Evolutionary conservation across 495 filamentous ascomycete genomes (phyloP), one percentile per base, ranked within the genome.

Genomic region (Sordaria brevicollis): DNA sequence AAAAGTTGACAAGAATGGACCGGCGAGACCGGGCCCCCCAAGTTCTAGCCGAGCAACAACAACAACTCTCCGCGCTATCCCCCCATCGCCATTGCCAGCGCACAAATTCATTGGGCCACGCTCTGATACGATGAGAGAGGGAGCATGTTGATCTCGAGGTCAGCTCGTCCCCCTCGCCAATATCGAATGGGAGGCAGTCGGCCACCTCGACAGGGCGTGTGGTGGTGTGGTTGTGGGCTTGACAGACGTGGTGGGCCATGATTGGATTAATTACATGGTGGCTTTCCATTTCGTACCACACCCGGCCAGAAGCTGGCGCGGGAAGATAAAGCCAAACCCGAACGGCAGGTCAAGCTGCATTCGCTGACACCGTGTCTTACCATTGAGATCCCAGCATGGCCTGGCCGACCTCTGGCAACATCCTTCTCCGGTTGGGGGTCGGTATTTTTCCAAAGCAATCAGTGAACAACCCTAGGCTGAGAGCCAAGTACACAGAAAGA

Each of bases 191-290:
- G 70, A 57, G 70, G 72, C 57, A 74, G 71, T 69, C 68, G 73
- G 65, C 75, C 71, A 72, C 67, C 74, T 68, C 73, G 72, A 69
- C 66, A 74, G 66, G 65, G 43, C 21, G 43, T 49, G 68, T 74
- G 69, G 62, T 65, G 49, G 70, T 76, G 73, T 76, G 77, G 71
- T 72, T 79, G 78, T 78, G 75, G 78, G 77, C 75, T 76, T 69
- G 75, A 73, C n/a, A 78, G 77, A 80, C 77, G 78, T 80, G 78
- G 78, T 80, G 65, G 57, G 68, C 70, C 74, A 35, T 80, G 78
- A 80, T 80, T 80, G 78, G 78, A 35, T 57, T 73, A 74, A 76
- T 74, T 68, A 65, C 70, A 68, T 49, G 65, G 67, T 62, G 49
- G 49, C 49, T 31, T 62, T 62, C 72, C 67, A 65, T 72, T 72